Base-by-base conservation (phyloP, 257 asterid genomes). In the Leptodermis oblonga region DNA sequence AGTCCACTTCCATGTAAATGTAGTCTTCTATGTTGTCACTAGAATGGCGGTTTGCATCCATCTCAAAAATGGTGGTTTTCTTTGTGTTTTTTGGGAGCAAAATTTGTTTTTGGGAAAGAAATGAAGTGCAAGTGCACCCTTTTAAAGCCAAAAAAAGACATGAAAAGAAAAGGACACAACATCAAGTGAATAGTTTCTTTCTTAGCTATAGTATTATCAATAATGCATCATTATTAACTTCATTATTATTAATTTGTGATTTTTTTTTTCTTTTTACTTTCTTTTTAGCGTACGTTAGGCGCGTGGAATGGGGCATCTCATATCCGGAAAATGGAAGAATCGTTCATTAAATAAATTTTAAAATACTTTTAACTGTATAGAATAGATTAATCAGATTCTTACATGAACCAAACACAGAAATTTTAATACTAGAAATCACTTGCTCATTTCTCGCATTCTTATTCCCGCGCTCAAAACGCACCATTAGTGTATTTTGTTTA, bases 1-100 rank as follows among this genome's bases (percentile, higher is more conserved):
- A 74, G 58, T 77, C 75, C 2, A 84, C 84, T 78, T 91, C 95
- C 88, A 91, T 88, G 85, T 86, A 85, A 71, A 86, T 91, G 79
- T 84, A 91, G 37, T 87, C 92, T 62, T 82, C 85, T 53, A 87
- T 82, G 67, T 78, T 82, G 56, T 67, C 82, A 62, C 73, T 61
- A 2, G 81, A 72, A 77, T 58, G 45, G 39, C 60, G 80, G 68
- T 78, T 72, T 73, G 84, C 54, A 65, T 76, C 82, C 95, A 88
- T 88, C 59, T 68, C 59, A 45, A 37, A 46, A 60, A 14, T 67
- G 70, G 64, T 26, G 33, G 42, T 74, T 46, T 36, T 69, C 18
- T 53, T 17, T 56, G n/a, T 33, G 41, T 28, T 22, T 2, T 26
- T 56, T 60, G 68, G 68, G 52, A 68, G 81, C 41, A 45, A n/a